Percentiles rank a stretch among this genome's conserved stretches.
Conservation (phyloP, 169 alveolate genomes). For the Cryptosporidium viatorum region DNA sequence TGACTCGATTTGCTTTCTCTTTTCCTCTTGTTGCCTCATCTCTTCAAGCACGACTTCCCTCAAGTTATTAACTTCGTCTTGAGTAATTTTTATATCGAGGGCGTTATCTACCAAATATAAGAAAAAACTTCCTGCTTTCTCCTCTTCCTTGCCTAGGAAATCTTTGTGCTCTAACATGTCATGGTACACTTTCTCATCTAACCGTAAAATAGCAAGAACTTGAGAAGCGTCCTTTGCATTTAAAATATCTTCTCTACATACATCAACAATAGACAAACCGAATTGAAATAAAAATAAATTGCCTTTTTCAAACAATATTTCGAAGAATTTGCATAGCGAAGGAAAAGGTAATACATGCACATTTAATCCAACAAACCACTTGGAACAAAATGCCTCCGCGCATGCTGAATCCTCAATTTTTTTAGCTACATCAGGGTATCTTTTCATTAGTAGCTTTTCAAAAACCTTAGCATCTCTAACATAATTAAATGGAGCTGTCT, state of each 20-base stretch:
- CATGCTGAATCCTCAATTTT: conserved; percentile 74
- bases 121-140: conserved; percentile 78
- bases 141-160: conserved; percentile 16
- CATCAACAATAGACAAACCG: conserved; percentile 76
- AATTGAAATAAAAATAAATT: conserved; percentile 76
- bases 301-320: conserved; percentile 75
- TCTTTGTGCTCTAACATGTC: conserved; percentile 39
- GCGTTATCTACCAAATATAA: conserved; percentile 77
- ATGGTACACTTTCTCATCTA: conserved; percentile 77
- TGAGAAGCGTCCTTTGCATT: conserved; percentile 78
- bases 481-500: conserved; percentile 80
- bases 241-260: conserved; percentile 70
- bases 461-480: conserved; percentile 82
- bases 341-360: conserved; percentile 81
- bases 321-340: conserved; percentile 77
- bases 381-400: conserved; percentile 81
- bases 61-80: conserved; percentile 72
- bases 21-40: conserved; percentile 79
- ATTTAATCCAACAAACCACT: conserved; percentile 81
- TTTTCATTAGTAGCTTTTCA: conserved; percentile 69
- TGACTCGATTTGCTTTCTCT: conserved; percentile 76
- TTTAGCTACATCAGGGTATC: conserved; percentile 74
- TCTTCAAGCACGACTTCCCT: conserved; percentile 79
- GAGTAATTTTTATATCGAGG: conserved; percentile 44
- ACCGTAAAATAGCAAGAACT: conserved; percentile 77